A percentile compares a stretch with the other conserved stretches of the same genome.
Conservation (phyloP, 2,329 filamentous ascomycete species). For the Curvularia hawaiiensis region DNA sequence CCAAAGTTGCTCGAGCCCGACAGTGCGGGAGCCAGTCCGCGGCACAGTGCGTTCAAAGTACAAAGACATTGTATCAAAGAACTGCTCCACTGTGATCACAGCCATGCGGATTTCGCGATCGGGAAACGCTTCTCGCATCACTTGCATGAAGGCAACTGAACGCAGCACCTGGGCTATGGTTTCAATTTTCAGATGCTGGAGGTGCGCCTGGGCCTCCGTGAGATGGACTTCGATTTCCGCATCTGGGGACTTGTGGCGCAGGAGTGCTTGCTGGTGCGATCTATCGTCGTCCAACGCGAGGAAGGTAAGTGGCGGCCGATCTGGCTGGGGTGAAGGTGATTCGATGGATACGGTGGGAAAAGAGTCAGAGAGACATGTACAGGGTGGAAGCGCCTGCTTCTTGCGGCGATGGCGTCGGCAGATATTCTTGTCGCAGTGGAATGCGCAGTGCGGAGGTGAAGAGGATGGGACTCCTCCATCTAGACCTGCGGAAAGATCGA, state of each 20-base stretch:
- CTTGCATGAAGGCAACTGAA: not conserved
- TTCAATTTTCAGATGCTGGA: not conserved
- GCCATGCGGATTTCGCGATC: not conserved
- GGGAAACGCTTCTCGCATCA: not conserved
- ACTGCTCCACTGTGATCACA: not conserved
- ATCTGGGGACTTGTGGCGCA: not conserved
- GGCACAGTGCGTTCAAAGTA: constrained; percentile 15
- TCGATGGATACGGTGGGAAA: no score
- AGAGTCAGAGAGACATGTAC: not conserved
- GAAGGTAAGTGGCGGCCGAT: not conserved
- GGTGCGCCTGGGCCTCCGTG: not conserved
- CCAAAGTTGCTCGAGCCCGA: not conserved
- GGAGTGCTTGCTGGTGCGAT: not conserved
- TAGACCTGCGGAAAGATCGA: not conserved
- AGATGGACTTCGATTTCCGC: not conserved
- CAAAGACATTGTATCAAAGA: constrained; percentile 4
- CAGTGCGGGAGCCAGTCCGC: not conserved
- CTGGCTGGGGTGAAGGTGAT: not conserved
- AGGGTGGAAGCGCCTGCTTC: no score
- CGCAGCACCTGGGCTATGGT: not conserved
- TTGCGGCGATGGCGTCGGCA: not conserved
- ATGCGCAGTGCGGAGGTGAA: not conserved
- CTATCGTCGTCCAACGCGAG: not conserved
- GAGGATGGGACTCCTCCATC: not conserved
- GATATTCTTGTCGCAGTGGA: not conserved